Evolutionary conservation across 2,329 filamentous ascomycete species (phyloP), one percentile per base, ranked within the genome.

Genomic region (Emericellopsis atlantica): DNA sequence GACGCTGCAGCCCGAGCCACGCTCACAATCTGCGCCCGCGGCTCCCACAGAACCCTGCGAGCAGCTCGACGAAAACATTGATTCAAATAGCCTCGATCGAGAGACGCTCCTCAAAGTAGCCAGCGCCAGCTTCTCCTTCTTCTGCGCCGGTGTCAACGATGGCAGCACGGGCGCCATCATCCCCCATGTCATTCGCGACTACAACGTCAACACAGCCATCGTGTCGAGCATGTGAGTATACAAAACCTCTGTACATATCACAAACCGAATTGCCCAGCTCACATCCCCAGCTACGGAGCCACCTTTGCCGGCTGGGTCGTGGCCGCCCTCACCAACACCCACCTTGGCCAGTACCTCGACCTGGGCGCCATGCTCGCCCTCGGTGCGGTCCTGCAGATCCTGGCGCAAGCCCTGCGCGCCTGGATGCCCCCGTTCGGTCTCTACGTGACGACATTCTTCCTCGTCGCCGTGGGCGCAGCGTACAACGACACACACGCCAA

Each of bases 401-500:
- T 67, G 0, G 66, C 72, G 0, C 73, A 79, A 32, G 59, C 64
- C 0, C 57, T 81, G 1, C 66, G 78, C 0, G 60, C 65, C 6
- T 80, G 74, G 73, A 58, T 59, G 2, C 68, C 76, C 0, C 72
- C 74, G 0, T 78, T 81, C 38, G 61, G 64, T 0, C 56, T 81
- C 0, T 81, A 74, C 43, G 68, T 67, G 0, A 51, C 70, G 3
- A 74, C 72, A 0, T 82, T 81, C 51, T 73, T 72, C 54, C 45
- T 81, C 7, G 68, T 71, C 1, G 70, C 69, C 9, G 49, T 79
- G 0, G 77, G 78, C 0, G 75, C 79, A 51, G 78, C 72, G 0
- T 79, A 72, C 42, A 74, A 81, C 44, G 79, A 83, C 46, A 70
- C 76, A 0, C 74, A 79, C 18, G 69, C 71, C 1, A 81, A 83